These are phyloP conservation scores for Rhamnella rubrinervis DNA, from an alignment of 331 rosid species.

Conservation along the genomic window DNA sequence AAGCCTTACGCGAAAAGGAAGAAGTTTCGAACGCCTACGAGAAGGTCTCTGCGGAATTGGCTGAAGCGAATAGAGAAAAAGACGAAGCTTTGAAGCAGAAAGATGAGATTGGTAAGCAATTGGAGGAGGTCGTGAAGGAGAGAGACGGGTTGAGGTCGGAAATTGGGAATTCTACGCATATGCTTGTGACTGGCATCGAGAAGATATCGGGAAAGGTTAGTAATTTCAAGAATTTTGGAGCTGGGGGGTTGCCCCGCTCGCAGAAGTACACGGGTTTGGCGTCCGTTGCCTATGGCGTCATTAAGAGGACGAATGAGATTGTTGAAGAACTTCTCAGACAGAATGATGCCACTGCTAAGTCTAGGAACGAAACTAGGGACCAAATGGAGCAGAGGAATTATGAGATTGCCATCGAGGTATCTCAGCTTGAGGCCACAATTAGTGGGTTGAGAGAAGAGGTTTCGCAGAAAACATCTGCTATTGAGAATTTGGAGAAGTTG, in stretches of 20 bases:
- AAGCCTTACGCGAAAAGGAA: conserved; percentile 71
- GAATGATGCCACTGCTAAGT: conserved; percentile 62
- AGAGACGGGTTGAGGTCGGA: conserved; percentile 64
- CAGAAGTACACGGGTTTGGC: conserved; percentile 80
- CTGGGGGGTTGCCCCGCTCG: conserved; percentile 66
- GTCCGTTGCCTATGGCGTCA: conserved; percentile 73
- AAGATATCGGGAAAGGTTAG: conserved; percentile 81
- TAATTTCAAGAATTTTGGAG: conserved; percentile 54
- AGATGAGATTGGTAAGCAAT: conserved; percentile 54
- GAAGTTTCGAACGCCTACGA: conserved; percentile 57
- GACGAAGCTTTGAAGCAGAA: conserved; percentile 47
- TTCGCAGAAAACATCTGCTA: conserved; percentile 37
- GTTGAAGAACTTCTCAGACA: conserved; percentile 84
- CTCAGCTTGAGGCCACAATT: conserved; percentile 89
- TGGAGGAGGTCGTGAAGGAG: conserved; percentile 66
- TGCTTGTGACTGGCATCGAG: conserved; percentile 88
- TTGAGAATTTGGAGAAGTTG: conserved; percentile 67
- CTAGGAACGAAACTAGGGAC: conserved; percentile 83
- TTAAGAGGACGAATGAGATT: conserved; percentile 90
- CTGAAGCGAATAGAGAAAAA: conserved; percentile 39
- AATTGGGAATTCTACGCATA: conserved; percentile 87
- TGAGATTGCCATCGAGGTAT: conserved; percentile 95
- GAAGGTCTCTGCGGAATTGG: conserved; percentile 50
- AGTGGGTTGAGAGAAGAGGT: conserved; percentile 81
- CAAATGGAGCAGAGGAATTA: conserved; percentile 92